Evolutionary conservation across 2,329 filamentous ascomycete species (phyloP).

Genomic region (Penicillium sp.): DNA sequence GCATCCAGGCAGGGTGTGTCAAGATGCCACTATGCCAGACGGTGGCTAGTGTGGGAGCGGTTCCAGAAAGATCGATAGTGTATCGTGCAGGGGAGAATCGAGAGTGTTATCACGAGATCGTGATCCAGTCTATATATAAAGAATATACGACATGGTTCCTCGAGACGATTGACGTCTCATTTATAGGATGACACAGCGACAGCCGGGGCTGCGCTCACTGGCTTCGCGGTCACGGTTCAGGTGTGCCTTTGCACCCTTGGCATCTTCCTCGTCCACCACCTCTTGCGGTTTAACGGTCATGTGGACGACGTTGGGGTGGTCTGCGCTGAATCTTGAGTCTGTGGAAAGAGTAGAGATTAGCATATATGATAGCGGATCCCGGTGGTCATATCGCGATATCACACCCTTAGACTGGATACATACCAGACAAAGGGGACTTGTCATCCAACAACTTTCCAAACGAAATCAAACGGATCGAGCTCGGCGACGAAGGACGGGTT

Average conservation of each 20-base stretch:
- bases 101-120: neutral
- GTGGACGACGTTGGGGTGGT: conserved; percentile 84
- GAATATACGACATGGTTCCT: neutral
- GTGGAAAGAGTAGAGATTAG: conserved; percentile 9
- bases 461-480: conserved; percentile 86
- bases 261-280: conserved; percentile 78
- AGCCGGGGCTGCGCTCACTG: conserved; percentile 63
- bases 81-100: neutral
- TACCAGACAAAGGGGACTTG: conserved; percentile 83
- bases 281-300: conserved; percentile 92
- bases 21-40: conserved; percentile 16
- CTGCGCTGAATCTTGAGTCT: conserved; percentile 81
- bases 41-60: neutral
- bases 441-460: conserved; percentile 92
- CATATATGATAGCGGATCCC: neutral
- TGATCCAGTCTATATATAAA: neutral
- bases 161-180: neutral
- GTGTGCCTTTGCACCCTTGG: conserved; percentile 66
- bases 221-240: conserved; percentile 59
- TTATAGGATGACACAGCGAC: conserved; percentile 69
- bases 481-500: conserved; percentile 80
- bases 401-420: conserved; percentile 35
- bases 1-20: conserved; percentile 25
- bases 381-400: neutral
- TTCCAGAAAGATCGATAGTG: neutral